Percentiles rank a stretch among this genome's conserved stretches.
These are phyloP conservation scores for Lachnellula willkommii DNA, from an alignment of 2,329 filamentous ascomycete genomes.

Conservation along the genomic window DNA sequence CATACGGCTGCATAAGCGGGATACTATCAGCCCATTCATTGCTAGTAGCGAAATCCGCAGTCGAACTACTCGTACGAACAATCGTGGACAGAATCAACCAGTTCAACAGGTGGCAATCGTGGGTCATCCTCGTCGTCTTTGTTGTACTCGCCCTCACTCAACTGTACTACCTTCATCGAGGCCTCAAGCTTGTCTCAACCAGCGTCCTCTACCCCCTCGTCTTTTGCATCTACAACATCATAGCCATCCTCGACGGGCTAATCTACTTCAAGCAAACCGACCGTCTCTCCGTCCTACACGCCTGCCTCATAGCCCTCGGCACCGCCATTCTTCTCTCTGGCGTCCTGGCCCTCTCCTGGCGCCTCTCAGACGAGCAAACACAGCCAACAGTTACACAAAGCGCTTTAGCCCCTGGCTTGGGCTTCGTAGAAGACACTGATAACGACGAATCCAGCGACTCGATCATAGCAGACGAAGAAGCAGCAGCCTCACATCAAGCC, in stretches of 20 bases:
- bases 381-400: constrained; percentile 58
- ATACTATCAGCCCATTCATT: constrained; percentile 91
- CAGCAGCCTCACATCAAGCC: constrained; percentile 24
- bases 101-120: constrained; percentile 92
- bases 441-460: constrained; percentile 45
- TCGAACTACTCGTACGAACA: constrained; percentile 86
- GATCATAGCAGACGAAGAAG: constrained; percentile 38
- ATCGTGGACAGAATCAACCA: constrained; percentile 83
- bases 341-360: constrained; percentile 89
- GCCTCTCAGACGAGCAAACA: constrained; percentile 72
- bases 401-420: constrained; percentile 74
- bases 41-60: constrained; percentile 90
- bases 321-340: constrained; percentile 81
- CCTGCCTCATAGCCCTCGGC: constrained; percentile 76
- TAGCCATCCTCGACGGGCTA: constrained; percentile 92
- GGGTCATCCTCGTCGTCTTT: constrained; percentile 80
- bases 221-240: constrained; percentile 98
- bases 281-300: constrained; percentile 68
- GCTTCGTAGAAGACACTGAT: constrained; percentile 69
- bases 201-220: constrained; percentile 94
- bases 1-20: constrained; percentile 85
- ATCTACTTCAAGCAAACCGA: constrained; percentile 94
- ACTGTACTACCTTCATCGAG: constrained; percentile 90
- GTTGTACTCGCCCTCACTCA: constrained; percentile 79
- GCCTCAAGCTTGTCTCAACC: constrained; percentile 89